These are phyloP conservation scores for Dendrobium catenatum DNA, from an alignment of 106 monocot species.

Conservation along the genomic window DNA sequence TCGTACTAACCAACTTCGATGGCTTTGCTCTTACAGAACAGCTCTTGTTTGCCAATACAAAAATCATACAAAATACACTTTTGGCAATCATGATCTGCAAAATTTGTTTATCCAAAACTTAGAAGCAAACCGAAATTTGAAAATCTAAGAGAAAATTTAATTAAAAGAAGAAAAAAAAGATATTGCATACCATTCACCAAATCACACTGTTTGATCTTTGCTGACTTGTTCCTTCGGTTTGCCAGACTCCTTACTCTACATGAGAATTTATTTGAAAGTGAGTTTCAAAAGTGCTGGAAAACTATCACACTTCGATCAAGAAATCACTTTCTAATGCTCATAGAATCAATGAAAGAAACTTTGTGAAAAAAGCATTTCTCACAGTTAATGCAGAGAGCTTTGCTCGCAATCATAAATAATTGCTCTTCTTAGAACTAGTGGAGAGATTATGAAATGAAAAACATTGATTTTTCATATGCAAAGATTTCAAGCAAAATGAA, in stretches of 20 bases:
- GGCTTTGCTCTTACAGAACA: not conserved
- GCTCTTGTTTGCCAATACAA: not conserved
- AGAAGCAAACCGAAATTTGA: not conserved
- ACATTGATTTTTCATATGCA: no score
- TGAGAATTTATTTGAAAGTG: not conserved
- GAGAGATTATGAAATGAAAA: no score
- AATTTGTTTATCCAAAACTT: not conserved
- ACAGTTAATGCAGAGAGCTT: not conserved
- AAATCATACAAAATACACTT: not conserved
- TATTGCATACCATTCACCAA: not conserved
- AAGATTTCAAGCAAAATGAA: no score
- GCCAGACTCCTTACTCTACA: slow-evolving; percentile 5
- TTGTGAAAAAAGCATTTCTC: not conserved
- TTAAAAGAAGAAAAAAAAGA: not conserved
- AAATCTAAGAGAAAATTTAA: not conserved
- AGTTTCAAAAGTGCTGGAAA: not conserved
- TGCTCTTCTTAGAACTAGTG: not conserved
- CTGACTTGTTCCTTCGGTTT: not conserved
- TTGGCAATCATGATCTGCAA: not conserved
- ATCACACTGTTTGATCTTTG: slow-evolving; percentile 10
- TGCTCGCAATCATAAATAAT: not conserved
- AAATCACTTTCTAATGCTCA: no score
- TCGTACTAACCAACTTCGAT: not conserved
- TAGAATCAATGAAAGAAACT: not conserved
- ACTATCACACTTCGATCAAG: no score